Conservation (phyloP, 768 basidiomycete genomes). For the Paxillus involutus region DNA sequence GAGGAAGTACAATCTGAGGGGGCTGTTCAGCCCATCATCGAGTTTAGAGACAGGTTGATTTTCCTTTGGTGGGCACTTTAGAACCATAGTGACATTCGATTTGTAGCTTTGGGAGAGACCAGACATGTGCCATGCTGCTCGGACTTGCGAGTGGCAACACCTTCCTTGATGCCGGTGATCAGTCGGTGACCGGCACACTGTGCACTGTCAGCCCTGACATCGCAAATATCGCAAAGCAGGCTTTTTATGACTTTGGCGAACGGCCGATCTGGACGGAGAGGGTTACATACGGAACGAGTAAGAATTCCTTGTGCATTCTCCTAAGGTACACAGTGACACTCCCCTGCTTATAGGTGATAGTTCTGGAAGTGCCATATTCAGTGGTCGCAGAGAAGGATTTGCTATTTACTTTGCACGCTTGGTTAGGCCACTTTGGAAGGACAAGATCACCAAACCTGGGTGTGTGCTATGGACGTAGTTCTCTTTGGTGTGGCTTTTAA, state of each 20-base stretch:
- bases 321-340: not conserved
- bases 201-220: slow-evolving; percentile 59
- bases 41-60: slow-evolving; percentile 76
- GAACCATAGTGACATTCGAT: slow-evolving; percentile 4
- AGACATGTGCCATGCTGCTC: slow-evolving; percentile 90
- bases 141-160: slow-evolving; percentile 84
- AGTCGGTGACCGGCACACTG: slow-evolving; percentile 44
- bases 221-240: slow-evolving; percentile 73
- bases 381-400: slow-evolving; percentile 86
- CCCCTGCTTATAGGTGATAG: slow-evolving; percentile 48
- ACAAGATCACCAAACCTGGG: slow-evolving; percentile 68
- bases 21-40: slow-evolving; percentile 74
- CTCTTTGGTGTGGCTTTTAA: not conserved
- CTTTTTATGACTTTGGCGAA: slow-evolving; percentile 84
- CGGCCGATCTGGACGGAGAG: slow-evolving; percentile 81
- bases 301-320: slow-evolving; percentile 17
- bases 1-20: slow-evolving; percentile 80
- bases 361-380: slow-evolving; percentile 76
- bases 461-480: slow-evolving; percentile 29
- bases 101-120: slow-evolving; percentile 83
- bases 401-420: slow-evolving; percentile 85
- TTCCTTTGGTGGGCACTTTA: not conserved
- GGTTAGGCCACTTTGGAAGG: slow-evolving; percentile 84
- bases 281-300: slow-evolving; percentile 74
- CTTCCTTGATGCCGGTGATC: slow-evolving; percentile 63